Conservation (phyloP, 2,329 filamentous ascomycete species). For the Penicillium freii region DNA sequence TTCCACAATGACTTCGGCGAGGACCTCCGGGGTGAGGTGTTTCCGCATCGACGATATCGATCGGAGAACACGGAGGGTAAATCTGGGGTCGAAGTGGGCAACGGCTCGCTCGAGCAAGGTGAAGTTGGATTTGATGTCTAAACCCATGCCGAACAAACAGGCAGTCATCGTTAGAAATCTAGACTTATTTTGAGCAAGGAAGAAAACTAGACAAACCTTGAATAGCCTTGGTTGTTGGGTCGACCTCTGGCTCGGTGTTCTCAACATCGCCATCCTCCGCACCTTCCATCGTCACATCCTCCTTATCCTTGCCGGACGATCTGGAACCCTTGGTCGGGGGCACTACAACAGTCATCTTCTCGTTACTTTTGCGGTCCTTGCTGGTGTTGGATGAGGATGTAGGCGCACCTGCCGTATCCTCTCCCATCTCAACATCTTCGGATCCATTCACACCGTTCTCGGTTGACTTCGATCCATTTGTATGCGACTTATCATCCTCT, state of each 20-base stretch:
- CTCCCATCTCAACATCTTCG: slow-evolving; percentile 70
- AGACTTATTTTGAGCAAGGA: background rate
- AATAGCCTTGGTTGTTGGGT: slow-evolving; percentile 52
- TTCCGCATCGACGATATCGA: slow-evolving; percentile 96
- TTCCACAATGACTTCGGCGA: slow-evolving; percentile 76
- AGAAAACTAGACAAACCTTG: slow-evolving; percentile 35
- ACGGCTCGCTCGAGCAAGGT: slow-evolving; percentile 88
- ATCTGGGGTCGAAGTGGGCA: slow-evolving; percentile 87
- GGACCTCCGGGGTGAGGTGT: slow-evolving; percentile 75
- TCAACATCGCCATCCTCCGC: slow-evolving; percentile 42
- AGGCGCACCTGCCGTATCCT: slow-evolving; percentile 56
- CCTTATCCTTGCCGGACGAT: slow-evolving; percentile 60
- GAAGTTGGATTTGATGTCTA: slow-evolving; percentile 96
- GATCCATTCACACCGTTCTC: slow-evolving; percentile 66
- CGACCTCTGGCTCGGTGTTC: slow-evolving; percentile 46
- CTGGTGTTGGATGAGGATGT: slow-evolving; percentile 55
- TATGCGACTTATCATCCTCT: slow-evolving; percentile 68
- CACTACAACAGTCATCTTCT: slow-evolving; percentile 78
- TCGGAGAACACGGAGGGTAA: slow-evolving; percentile 87
- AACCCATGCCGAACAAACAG: background rate
- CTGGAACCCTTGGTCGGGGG: slow-evolving; percentile 67
- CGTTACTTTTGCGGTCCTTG: slow-evolving; percentile 69
- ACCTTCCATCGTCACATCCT: slow-evolving; percentile 70
- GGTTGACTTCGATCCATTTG: slow-evolving; percentile 66
- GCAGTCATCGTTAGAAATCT: background rate